Evolutionary conservation across 2,329 filamentous ascomycete genomes (phyloP), one percentile per base, ranked within the genome.

Genomic region (Cladosporium colombiae): DNA sequence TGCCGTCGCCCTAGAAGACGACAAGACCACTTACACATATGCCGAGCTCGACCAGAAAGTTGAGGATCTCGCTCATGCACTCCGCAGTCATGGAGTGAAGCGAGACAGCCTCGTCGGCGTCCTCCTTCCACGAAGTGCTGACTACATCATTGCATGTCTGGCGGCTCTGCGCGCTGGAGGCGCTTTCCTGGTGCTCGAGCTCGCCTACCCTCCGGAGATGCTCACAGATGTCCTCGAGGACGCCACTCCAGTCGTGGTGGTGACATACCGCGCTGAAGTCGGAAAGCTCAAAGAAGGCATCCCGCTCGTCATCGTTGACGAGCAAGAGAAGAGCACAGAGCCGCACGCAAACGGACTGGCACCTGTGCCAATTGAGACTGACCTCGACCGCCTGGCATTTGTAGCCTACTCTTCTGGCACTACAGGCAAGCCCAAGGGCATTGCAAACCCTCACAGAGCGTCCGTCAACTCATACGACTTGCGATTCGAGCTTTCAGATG

Each of bases 371-470:
- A 81, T 83, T 0, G 86, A 89, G 8, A 83, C 88, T 72, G 91
- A 93, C 73, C 78, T 93, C 63, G 90, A 93, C 69, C 84, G 88
- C 52, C 82, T 93, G 23, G 87, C 89, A 21, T 94, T 93, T 74
- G 90, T 93, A n/a, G 90, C 89, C 1, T 93, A 93, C 77, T 91
- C 89, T 0, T 91, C 89, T 5, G 90, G 90, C 40, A 92, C 90
- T 0, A 93, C 90, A 0, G 90, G 90, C 70, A 88, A 87, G 69
- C 90, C 90, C n/a, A 93, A 93, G 77, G 90, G 90, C 64, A 93
- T 94, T 74, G 89, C 89, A 63, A 93, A 93, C 74, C 88, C 90
- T 2, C 91, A 93, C 76, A 83, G 86, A 72, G 91, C 91, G 18
- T 83, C 91, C 0, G 88, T 93, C 1, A 83, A 86, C 31, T 93